These are phyloP conservation scores for Colletotrichum incanum DNA, from an alignment of 2,329 filamentous ascomycete species.

Conservation along the genomic window DNA sequence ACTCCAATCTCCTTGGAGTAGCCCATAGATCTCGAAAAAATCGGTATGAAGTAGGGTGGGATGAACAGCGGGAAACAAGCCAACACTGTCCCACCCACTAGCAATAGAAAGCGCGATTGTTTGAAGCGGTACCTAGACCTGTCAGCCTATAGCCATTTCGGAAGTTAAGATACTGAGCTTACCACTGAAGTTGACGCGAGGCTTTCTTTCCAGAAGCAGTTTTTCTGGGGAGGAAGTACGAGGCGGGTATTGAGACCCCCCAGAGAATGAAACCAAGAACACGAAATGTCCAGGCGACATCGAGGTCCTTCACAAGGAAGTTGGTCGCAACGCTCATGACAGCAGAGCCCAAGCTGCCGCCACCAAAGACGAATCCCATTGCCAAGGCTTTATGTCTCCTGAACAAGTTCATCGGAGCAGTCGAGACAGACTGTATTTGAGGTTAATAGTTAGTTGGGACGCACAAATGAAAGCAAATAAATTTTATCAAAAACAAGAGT, in stretches of 20 bases:
- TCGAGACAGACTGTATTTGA: constrained; percentile 46
- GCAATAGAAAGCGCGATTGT: constrained; percentile 46
- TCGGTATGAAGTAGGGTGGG: constrained; percentile 50
- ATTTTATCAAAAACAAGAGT: background rate
- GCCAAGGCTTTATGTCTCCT: constrained; percentile 48
- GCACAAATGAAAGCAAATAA: background rate
- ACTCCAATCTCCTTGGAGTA: constrained; percentile 45
- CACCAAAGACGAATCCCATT: constrained; percentile 50
- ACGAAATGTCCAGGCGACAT: constrained; percentile 49
- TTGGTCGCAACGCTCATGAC: constrained; percentile 48
- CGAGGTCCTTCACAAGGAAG: constrained; percentile 45
- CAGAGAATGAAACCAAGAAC: constrained; percentile 48
- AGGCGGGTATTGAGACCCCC: constrained; percentile 49
- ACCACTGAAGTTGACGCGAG: constrained; percentile 47
- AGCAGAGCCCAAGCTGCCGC: constrained; percentile 48
- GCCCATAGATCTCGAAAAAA: constrained; percentile 48
- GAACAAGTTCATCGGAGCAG: constrained; percentile 48
- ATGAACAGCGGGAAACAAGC: constrained; percentile 49
- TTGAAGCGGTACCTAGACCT: constrained; percentile 47
- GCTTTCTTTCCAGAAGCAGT: background rate
- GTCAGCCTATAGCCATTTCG: background rate
- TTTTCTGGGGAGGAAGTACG: constrained; percentile 43
- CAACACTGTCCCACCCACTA: constrained; percentile 46
- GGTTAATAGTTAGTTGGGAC: constrained; percentile 1
- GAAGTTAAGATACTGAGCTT: background rate